These are phyloP conservation scores for Leccinum sublutescens DNA, from an alignment of 768 basidiomycete genomes.

Conservation along the genomic window DNA sequence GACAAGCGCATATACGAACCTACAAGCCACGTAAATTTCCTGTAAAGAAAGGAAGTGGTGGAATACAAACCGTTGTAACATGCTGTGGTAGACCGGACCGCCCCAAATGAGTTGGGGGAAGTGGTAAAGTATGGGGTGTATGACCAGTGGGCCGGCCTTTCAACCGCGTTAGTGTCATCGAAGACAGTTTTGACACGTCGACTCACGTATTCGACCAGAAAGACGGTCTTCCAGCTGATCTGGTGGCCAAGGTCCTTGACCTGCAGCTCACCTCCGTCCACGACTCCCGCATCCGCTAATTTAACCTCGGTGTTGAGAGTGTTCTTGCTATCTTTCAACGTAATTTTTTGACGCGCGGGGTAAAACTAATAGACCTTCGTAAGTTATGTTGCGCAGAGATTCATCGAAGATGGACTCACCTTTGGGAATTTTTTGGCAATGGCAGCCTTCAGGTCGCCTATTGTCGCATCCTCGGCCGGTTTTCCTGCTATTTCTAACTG, in stretches of 20 bases:
- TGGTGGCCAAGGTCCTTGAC: conserved; percentile 93
- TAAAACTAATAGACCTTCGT: conserved; percentile 52
- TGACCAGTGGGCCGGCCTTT: conserved; percentile 82
- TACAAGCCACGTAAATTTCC: conserved; percentile 24
- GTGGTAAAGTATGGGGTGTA: conserved; percentile 84
- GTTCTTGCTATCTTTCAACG: conserved; percentile 59
- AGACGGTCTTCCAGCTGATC: conserved; percentile 85
- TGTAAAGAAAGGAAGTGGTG: background rate
- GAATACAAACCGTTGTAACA: conserved; percentile 64
- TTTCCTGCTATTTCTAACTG: conserved; percentile 48
- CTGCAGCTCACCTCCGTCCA: conserved; percentile 60
- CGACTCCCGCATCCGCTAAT: conserved; percentile 55
- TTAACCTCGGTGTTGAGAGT: conserved; percentile 61
- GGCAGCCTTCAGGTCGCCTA: conserved; percentile 67
- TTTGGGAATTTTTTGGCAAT: conserved; percentile 56
- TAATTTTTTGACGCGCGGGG: conserved; percentile 68
- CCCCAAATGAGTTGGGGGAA: conserved; percentile 73
- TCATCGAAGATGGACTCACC: conserved; percentile 29
- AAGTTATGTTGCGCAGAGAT: conserved; percentile 1
- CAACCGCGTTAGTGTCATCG: conserved; percentile 2
- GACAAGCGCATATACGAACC: conserved; percentile 71
- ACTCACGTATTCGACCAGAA: conserved; percentile 92
- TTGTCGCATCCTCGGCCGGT: conserved; percentile 46
- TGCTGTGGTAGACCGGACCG: conserved; percentile 64
- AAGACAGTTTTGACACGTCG: background rate